Percentiles rank a stretch among this genome's conserved stretches.
Evolutionary conservation across 768 basidiomycete species (phyloP).

Genomic region (Tylopilus plumbeoviolaceoides): DNA sequence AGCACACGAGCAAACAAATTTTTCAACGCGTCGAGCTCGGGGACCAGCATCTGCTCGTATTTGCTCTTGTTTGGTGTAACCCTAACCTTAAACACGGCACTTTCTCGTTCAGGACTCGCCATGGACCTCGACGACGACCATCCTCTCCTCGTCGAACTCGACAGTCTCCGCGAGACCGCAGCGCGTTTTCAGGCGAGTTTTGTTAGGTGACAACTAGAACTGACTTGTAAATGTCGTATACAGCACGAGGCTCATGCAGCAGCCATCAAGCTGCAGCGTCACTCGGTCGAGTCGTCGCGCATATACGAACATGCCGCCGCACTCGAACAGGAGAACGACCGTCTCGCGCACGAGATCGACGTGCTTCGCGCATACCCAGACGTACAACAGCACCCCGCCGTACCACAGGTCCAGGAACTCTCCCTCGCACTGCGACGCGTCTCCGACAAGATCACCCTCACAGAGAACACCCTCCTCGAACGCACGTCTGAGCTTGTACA

Average conservation of each 20-base stretch:
- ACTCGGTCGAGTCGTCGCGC: constrained; percentile 47
- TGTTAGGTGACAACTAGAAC: fast-evolving
- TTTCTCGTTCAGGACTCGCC: not conserved
- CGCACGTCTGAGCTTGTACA: constrained; percentile 47
- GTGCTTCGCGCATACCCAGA: constrained; percentile 54
- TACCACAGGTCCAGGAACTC: constrained; percentile 46
- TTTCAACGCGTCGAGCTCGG: not conserved
- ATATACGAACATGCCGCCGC: constrained; percentile 15
- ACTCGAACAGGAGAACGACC: constrained; percentile 58
- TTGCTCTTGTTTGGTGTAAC: constrained; percentile 18
- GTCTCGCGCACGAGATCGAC: constrained; percentile 51
- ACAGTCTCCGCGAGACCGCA: constrained; percentile 42
- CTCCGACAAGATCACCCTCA: constrained; percentile 61
- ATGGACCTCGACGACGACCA: constrained; percentile 28
- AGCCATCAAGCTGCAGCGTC: constrained; percentile 63
- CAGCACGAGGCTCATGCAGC: constrained; percentile 69
- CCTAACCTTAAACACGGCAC: constrained; percentile 16
- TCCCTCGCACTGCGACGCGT: constrained; percentile 65
- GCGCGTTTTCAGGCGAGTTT: constrained; percentile 46
- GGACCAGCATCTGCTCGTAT: not conserved
- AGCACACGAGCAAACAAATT: constrained; percentile 12
- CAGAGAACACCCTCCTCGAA: constrained; percentile 51
- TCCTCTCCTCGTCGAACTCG: constrained; percentile 47
- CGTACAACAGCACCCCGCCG: constrained; percentile 34
- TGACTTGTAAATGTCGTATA: not conserved